Base-by-base conservation (phyloP, 169 alveolate genomes). In the Cryptosporidium meleagridis region DNA sequence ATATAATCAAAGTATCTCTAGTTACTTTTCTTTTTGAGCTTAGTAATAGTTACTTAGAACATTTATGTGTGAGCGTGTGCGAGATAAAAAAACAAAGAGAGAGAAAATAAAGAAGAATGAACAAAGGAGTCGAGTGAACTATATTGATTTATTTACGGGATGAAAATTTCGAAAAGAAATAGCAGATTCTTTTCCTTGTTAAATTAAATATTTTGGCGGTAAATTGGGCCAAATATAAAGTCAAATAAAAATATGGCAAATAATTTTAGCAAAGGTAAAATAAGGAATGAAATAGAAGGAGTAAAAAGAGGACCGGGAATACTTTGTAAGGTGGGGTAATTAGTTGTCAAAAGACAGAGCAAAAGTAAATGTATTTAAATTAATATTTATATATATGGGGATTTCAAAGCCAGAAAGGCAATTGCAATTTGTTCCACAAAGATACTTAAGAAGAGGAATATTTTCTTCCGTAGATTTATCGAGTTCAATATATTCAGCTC, bases 381-480 rank as follows among this genome's bases (percentile, higher is more conserved):
- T 3, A 2, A 21, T 14, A 29, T 51, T 12, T 0, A 71, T 14
- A 65, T 5, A 71, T 9, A 65, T 65, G 72, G 72, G 41, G 10
- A 37, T 65, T n/a, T 65, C 72, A 16, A 65, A 65, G 29, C 31
- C 8, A 4, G 65, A 48, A 2, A 53, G 70, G n/a, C 31, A 53
- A 16, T 21, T 41, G 26, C 89, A 80, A 31, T 80, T 62, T 21
- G 62, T n/a, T 41, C 89, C 89, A n/a, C 89, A 80, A 2, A 51
- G 89, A 6, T 80, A 80, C 23, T 80, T 80, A 65, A 21, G 89
- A 5, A 59, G 89, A 29, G 89, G 89, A 14, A 80, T 80, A 33
- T 80, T 80, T 80, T 80, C 89, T 7, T 80, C 89, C 1, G 89
- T 65, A 12, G 89, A 80, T 53, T 44, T 80, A n/a, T 80, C 75